These are phyloP conservation scores for Ensete ventricosum DNA, from an alignment of 176 grass and related monocot genomes.

Conservation along the genomic window DNA sequence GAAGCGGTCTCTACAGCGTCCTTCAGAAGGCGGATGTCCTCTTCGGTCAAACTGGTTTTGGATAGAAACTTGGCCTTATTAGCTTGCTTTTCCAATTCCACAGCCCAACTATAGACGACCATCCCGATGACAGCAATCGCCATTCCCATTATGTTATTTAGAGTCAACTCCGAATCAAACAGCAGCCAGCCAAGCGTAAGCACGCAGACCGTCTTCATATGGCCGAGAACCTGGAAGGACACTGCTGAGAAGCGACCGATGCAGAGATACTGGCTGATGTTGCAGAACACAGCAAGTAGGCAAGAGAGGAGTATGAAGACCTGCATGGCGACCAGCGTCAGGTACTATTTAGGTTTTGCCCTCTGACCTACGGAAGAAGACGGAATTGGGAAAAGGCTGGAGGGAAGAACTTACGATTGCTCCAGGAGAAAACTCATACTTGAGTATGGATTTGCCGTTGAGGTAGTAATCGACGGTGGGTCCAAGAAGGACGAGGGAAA, in stretches of 20 bases:
- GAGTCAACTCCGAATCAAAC: not conserved
- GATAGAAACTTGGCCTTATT: slow-evolving; percentile 17
- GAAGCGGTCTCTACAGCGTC: slow-evolving; percentile 21
- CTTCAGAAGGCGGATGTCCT: slow-evolving; percentile 31
- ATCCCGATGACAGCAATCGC: not conserved
- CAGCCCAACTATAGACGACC: slow-evolving; percentile 35
- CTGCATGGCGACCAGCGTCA: slow-evolving; percentile 5
- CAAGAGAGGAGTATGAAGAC: slow-evolving; percentile 38
- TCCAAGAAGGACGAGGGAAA: slow-evolving; percentile 32
- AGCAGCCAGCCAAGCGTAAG: not conserved
- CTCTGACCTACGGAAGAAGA: too few relatives aligned
- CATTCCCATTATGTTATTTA: not conserved
- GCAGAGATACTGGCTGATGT: slow-evolving; percentile 10
- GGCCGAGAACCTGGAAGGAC: not conserved
- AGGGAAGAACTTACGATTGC: slow-evolving; percentile 29
- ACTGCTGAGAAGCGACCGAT: not conserved
- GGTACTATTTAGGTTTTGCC: too few relatives aligned
- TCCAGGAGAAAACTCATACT: slow-evolving; percentile 29
- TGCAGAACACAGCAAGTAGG: slow-evolving; percentile 35
- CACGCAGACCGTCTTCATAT: not conserved
- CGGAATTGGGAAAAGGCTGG: too few relatives aligned
- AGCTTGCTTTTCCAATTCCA: slow-evolving; percentile 26
- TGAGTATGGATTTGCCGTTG: slow-evolving; percentile 31
- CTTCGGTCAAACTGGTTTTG: slow-evolving; percentile 38
- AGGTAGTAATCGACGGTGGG: slow-evolving; percentile 35